Conservation (phyloP, 1,284 basidiomycete genomes). For the Ustilago tritici region DNA sequence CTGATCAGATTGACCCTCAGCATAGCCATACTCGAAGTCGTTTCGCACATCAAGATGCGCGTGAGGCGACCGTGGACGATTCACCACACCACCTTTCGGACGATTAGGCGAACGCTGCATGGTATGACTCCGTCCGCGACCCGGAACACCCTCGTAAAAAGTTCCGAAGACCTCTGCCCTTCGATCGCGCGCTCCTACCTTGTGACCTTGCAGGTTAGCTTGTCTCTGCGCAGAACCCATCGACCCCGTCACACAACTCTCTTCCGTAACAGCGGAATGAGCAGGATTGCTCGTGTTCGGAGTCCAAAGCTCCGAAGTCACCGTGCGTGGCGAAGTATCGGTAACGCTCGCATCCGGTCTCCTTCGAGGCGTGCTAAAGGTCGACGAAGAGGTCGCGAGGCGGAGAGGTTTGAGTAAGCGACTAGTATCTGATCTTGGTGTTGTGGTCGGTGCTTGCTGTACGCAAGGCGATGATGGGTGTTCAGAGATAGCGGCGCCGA, state of each 20-base stretch:
- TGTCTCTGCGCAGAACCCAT: not conserved
- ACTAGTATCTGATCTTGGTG: not conserved
- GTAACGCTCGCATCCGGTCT: conserved; percentile 16
- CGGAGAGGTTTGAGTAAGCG: conserved; percentile 11
- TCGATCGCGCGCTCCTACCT: not conserved
- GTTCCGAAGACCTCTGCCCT: not conserved
- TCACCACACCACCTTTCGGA: not conserved
- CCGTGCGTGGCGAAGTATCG: conserved; percentile 16
- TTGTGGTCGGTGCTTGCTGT: not conserved
- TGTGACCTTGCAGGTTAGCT: not conserved
- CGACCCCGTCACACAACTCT: conserved; percentile 7
- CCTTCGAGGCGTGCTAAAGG: conserved; percentile 1
- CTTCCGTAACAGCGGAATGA: conserved; percentile 23
- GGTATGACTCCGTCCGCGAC: not conserved
- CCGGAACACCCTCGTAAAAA: not conserved
- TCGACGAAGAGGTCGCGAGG: conserved; percentile 1
- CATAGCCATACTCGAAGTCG: not conserved
- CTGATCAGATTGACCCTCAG: not conserved
- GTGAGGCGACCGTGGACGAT: not conserved
- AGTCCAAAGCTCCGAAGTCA: conserved; percentile 26
- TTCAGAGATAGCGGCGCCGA: not conserved
- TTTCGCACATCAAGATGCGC: not conserved
- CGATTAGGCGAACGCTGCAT: not conserved
- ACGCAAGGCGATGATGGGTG: not conserved
- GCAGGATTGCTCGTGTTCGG: conserved; percentile 20